Conservation (phyloP, 345 rosid species). For the Camelina neglecta region DNA sequence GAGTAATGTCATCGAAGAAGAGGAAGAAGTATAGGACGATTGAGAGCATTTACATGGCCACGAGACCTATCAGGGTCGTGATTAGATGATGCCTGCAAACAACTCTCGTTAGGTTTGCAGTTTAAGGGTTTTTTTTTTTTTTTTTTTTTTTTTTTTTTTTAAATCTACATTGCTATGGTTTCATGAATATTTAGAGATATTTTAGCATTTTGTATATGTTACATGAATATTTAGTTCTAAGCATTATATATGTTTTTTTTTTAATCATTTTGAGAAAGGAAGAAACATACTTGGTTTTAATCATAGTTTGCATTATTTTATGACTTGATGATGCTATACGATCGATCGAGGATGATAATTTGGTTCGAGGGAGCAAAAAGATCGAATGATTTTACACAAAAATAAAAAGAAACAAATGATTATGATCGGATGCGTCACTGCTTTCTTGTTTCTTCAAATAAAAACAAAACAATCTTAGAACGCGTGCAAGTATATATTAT, state of each 20-base stretch:
- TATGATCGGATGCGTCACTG: constrained; percentile 28
- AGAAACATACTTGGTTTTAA: background rate
- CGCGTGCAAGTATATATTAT: constrained; percentile 10
- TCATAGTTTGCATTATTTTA: no score
- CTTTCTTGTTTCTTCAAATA: background rate
- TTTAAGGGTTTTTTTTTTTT: background rate
- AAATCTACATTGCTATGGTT: background rate
- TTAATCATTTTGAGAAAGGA: background rate
- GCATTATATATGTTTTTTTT: background rate
- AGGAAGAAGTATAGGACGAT: constrained; percentile 31
- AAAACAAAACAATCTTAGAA: background rate
- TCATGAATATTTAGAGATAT: background rate
- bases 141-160: no score
- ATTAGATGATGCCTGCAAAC: constrained; percentile 13
- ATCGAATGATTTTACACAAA: background rate
- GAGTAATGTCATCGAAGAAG: constrained; percentile 33
- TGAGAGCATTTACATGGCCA: constrained; percentile 44
- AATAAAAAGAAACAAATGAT: background rate
- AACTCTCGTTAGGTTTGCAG: constrained; percentile 12
- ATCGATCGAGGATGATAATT: background rate
- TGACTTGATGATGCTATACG: no score
- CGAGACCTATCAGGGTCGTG: constrained; percentile 33
- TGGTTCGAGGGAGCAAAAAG: background rate
- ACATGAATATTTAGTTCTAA: constrained; percentile 1
- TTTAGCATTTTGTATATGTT: background rate